Evolutionary conservation across 495 filamentous ascomycete genomes (phyloP).

Genomic region (Rhypophila decipiens): DNA sequence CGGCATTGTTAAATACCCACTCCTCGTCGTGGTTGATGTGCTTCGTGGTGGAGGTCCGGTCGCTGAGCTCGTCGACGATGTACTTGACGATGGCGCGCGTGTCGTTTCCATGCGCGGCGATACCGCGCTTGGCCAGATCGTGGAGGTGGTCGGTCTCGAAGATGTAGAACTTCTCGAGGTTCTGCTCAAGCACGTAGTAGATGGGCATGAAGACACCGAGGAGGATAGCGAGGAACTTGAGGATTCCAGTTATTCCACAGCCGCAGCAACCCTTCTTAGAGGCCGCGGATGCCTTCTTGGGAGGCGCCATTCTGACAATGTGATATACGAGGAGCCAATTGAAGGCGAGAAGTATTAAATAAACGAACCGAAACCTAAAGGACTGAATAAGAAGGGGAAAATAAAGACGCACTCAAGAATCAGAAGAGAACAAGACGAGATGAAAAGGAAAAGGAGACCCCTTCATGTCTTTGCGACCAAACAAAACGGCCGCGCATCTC

Average conservation of each 20-base stretch:
- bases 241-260: slow-evolving; percentile 23
- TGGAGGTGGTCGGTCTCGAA: slow-evolving; percentile 63
- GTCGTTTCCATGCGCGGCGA: slow-evolving; percentile 64
- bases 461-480: no score
- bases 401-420: no score
- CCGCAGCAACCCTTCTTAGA: slow-evolving; percentile 2
- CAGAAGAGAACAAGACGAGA: no score
- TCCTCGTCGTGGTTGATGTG: slow-evolving; percentile 56
- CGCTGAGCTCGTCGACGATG: slow-evolving; percentile 53
- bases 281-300: slow-evolving; percentile 8
- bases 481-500: no score
- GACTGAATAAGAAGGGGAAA: no score
- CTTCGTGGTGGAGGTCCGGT: slow-evolving; percentile 29
- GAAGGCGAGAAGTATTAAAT: no score
- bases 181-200: slow-evolving; percentile 58
- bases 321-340: no score
- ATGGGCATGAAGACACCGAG: slow-evolving; percentile 54
- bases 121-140: slow-evolving; percentile 57
- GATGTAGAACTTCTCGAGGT: slow-evolving; percentile 70
- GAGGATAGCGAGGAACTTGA: slow-evolving; percentile 55
- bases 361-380: no score
- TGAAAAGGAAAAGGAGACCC: no score
- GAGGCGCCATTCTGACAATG: no score
- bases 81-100: slow-evolving; percentile 59
- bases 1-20: slow-evolving; percentile 74